A percentile compares a stretch with the other conserved stretches of the same genome.
Evolutionary conservation across 2,329 filamentous ascomycete genomes (phyloP).

Genomic region (Sporothrix pallida): DNA sequence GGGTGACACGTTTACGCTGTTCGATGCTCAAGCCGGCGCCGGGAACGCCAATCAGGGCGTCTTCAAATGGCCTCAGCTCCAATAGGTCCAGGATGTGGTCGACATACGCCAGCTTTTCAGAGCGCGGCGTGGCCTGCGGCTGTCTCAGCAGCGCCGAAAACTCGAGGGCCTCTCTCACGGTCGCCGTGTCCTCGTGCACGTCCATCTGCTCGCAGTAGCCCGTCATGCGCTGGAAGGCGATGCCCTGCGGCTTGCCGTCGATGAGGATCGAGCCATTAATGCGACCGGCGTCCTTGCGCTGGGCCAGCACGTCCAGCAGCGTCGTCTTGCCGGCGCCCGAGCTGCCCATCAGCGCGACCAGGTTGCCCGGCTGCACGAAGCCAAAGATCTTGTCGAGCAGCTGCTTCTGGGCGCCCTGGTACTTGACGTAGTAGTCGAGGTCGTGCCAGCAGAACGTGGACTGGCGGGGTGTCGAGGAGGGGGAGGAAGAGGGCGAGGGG

Average conservation of each 20-base stretch:
- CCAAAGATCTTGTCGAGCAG: conserved; percentile 82
- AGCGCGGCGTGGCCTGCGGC: conserved; percentile 63
- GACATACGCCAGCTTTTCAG: conserved; percentile 77
- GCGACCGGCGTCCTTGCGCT: conserved; percentile 77
- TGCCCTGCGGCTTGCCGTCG: conserved; percentile 64
- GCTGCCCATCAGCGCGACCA: conserved; percentile 79
- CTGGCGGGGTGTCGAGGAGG: conserved; percentile 48
- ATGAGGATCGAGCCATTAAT: conserved; percentile 77
- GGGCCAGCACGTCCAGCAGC: conserved; percentile 80
- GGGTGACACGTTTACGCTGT: conserved; percentile 62
- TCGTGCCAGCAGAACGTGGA: conserved; percentile 77
- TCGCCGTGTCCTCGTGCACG: conserved; percentile 73
- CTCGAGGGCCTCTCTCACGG: conserved; percentile 75
- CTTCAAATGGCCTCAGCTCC: conserved; percentile 55
- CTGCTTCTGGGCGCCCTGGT: conserved; percentile 63
- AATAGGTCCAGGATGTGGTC: conserved; percentile 74
- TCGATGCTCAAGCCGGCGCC: conserved; percentile 56
- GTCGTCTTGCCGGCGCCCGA: conserved; percentile 90
- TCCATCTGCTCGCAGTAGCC: conserved; percentile 81
- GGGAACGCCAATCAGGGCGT: conserved; percentile 51
- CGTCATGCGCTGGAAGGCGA: conserved; percentile 33
- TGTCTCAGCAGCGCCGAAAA: conserved; percentile 79
- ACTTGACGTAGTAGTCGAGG: conserved; percentile 71
- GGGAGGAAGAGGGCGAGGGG: too few species aligned
- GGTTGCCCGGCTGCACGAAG: conserved; percentile 80